Conservation (phyloP, 2,329 filamentous ascomycete genomes). For the Talaromyces albobiverticillius region DNA sequence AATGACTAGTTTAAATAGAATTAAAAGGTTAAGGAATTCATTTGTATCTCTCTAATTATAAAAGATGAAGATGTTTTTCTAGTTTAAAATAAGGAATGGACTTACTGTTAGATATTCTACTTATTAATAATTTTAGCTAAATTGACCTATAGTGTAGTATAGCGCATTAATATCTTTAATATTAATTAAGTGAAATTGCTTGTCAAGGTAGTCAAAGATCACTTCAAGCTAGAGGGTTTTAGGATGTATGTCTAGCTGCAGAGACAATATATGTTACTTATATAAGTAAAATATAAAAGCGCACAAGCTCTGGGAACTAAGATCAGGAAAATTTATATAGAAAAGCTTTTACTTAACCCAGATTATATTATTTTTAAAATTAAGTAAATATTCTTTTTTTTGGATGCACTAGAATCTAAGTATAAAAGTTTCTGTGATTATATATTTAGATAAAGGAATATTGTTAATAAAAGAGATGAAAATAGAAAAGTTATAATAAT, state of each 20-base stretch:
- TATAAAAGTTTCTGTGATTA: constrained; percentile 10
- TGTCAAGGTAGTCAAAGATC: constrained; percentile 7
- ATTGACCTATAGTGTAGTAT: constrained; percentile 3
- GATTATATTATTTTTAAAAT: constrained; percentile 3
- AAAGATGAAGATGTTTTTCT: constrained; percentile 3
- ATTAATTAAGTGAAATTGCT: constrained; percentile 8
- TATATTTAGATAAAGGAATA: constrained; percentile 3
- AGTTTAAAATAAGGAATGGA: constrained; percentile 12
- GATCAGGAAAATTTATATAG: constrained; percentile 12
- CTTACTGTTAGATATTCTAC: constrained; percentile 21
- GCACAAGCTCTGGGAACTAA: constrained; percentile 11
- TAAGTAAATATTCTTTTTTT: constrained; percentile 9
- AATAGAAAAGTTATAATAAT: neutral
- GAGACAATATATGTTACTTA: constrained; percentile 8
- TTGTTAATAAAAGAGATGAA: constrained; percentile 1
- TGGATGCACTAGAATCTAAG: constrained; percentile 4
- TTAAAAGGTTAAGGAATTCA: constrained; percentile 13
- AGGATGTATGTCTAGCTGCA: constrained; percentile 11
- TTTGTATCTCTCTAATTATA: constrained; percentile 8
- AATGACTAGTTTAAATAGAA: constrained; percentile 13
- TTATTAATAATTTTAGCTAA: constrained; percentile 18
- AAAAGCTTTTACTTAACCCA: constrained; percentile 7
- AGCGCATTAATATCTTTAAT: constrained; percentile 9
- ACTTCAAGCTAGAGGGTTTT: constrained; percentile 12
- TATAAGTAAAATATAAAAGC: constrained; percentile 9